Base-by-base conservation (phyloP, 2,329 filamentous ascomycete species). In the Talaromyces islandicus region DNA sequence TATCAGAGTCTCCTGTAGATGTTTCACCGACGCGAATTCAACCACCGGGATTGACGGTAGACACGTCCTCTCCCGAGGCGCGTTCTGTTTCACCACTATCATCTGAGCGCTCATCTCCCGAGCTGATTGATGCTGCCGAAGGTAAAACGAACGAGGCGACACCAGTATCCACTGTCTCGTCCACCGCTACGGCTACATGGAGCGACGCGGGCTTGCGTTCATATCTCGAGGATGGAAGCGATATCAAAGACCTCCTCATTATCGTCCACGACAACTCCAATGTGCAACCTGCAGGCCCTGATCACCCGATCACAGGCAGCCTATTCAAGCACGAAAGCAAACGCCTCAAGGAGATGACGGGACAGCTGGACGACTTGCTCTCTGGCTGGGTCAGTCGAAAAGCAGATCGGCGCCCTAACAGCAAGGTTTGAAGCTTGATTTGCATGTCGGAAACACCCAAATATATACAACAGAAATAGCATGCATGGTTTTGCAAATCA, bases 211-310 rank as follows among this genome's bases (percentile, higher is more conserved):
- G 87, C 67, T 83, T 99, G 29, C 86, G 91, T 62, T 88, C 90
- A 14, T 99, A 97, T 76, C 89, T 97, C 68, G 93, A 97, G 66
- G 91, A 94, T 66, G 87, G 91, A 62, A 87, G 88, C 35, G 91
- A 96, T 64, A 91, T 99, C 66, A 86, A 91, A 56, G 93, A 99
- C 71, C 84, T 97, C 71, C 82, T 97, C 56, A 84, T 92, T 41
- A 89, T 99, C 62, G 91, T 99, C 29, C 92, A 96, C 71, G 92
- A 97, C 75, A 96, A 92, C 73, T 89, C 87, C 14, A 90, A 92
- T 61, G 87, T 95, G 17, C 83, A 86, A 48, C 89, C 91, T 19
- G 90, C 88, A 7, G 85, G 88, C 1, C 83, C 85, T n/a, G 91
- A 96, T 60, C 92, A 97, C 73, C 93, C 93, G 0, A 82, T 96